Base-by-base conservation (phyloP, 2,329 filamentous ascomycete genomes). In the Apiospora koreana region DNA sequence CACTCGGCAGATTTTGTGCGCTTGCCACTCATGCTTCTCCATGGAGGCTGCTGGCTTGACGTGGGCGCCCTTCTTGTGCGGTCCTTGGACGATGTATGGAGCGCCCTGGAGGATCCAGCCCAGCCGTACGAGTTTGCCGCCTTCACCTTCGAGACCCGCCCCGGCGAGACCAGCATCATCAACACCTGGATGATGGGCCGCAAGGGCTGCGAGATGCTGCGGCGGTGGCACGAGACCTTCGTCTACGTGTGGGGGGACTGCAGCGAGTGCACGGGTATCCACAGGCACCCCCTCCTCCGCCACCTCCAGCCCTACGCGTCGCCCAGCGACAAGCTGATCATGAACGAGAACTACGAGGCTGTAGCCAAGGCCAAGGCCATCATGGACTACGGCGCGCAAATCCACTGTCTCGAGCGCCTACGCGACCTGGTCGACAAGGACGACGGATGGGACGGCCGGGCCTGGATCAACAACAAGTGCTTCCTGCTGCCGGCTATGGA, bases 1-100 rank as follows among this genome's bases (percentile, higher is more conserved):
- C 86, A 88, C 71, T 81, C 79, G 0, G 83, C 83, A 2, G 86
- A 88, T 68, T 77, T 87, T 0, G 76, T 87, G 6, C 82, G 86
- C 0, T 78, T 85, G 0, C 79, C 83, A 0, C 74, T 83, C 2
- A 69, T 86, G 2, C 82, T 79, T 68, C 73, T 80, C 8, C 78
- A 84, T 42, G 84, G 83, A 0, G 83, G 84, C 0, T 77, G 83
- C 1, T 85, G 80, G 78, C 79, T 85, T 68, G 84, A 86, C 16
- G 81, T 80, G 0, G 81, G 82, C 1, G 81, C 80, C 5, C 81
- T 84, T 23, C 74, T 85, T 0, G 79, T 85, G 65, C 79, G 80
- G 0, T 75, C 80, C 43, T 71, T 85, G 0, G 83, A 85, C 16
- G 76, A 78, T 2, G 79, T 85, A 1, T 85, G 83, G 83, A 75